Percentiles rank a stretch among this genome's conserved stretches.
Conservation (phyloP, 2,329 filamentous ascomycete genomes). For the Cordyceps militaris region DNA sequence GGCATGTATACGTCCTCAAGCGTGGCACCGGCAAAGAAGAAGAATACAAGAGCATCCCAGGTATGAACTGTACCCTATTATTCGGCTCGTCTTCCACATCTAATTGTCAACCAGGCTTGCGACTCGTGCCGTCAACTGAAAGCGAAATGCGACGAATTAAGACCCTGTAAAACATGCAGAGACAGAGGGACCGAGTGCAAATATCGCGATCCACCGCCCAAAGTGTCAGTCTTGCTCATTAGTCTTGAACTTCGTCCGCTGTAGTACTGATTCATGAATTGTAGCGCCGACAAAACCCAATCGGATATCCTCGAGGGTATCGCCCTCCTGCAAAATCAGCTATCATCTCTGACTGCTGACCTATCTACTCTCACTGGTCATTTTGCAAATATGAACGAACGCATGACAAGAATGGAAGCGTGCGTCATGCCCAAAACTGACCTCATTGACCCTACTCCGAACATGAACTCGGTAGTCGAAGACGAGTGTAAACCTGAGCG, state of each 20-base stretch:
- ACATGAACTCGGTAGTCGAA: constrained; percentile 12
- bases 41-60: constrained; percentile 59
- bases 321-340: constrained; percentile 31
- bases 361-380: constrained; percentile 31
- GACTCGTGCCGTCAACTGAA: constrained; percentile 83
- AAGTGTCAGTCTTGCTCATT: constrained; percentile 63
- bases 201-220: constrained; percentile 85
- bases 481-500: constrained; percentile 18
- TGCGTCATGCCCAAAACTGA: constrained; percentile 10
- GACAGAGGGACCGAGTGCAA: constrained; percentile 79
- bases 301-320: constrained; percentile 55
- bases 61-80: constrained; percentile 28
- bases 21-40: constrained; percentile 43
- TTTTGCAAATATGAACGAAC: constrained; percentile 32
- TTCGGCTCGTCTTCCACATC: not conserved
- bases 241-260: too few species aligned
- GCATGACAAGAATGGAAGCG: constrained; percentile 29
- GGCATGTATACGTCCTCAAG: constrained; percentile 34
- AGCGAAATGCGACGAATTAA: constrained; percentile 84
- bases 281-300: constrained; percentile 52
- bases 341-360: constrained; percentile 30
- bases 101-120: constrained; percentile 59
- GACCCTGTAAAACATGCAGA: constrained; percentile 78
- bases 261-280: constrained; percentile 12
- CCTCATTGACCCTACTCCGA: not conserved